Conservation (phyloP, 768 basidiomycete species). For the Lanmaoa pseudosensibilis region DNA sequence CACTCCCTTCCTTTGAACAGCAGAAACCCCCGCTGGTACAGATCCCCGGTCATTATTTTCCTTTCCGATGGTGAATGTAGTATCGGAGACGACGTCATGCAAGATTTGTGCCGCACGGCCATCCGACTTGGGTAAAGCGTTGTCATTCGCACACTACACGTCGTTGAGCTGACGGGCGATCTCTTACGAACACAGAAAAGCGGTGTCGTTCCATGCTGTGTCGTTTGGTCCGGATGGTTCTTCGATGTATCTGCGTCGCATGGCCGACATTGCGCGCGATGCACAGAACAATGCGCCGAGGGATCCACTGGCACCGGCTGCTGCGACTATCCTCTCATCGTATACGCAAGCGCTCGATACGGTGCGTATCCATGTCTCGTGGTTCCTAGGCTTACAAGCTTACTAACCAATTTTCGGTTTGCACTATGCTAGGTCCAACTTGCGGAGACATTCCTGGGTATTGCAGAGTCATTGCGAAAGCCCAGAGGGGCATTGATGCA, state of each 20-base stretch:
- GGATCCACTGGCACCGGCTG: constrained; percentile 37
- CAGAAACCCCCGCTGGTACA: not conserved
- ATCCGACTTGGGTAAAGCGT: constrained; percentile 44
- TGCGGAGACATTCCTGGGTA: constrained; percentile 56
- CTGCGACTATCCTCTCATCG: constrained; percentile 41
- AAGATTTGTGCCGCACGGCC: constrained; percentile 43
- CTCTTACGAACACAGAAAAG: constrained; percentile 37
- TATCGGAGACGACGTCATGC: constrained; percentile 38
- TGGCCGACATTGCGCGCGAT: constrained; percentile 53
- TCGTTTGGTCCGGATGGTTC: constrained; percentile 45
- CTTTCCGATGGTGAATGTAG: constrained; percentile 48
- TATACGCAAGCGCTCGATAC: constrained; percentile 53
- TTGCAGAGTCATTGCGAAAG: constrained; percentile 58
- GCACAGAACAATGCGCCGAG: constrained; percentile 45
- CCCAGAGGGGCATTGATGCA: constrained; percentile 51
- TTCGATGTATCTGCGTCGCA: constrained; percentile 39
- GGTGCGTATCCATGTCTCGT: constrained; percentile 27
- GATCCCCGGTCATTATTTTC: constrained; percentile 40
- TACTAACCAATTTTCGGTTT: not conserved
- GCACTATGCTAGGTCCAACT: constrained; percentile 44
- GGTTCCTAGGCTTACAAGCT: too few relatives aligned
- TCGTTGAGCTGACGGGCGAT: not conserved
- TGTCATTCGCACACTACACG: rapidly evolving
- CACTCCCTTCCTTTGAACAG: not conserved
- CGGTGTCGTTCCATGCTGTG: constrained; percentile 59